A percentile compares a stretch with the other conserved stretches of the same genome.
These are phyloP conservation scores for Rhizophagus prolifer DNA, from an alignment of 192 early-diverging fungal genomes.

Conservation along the genomic window DNA sequence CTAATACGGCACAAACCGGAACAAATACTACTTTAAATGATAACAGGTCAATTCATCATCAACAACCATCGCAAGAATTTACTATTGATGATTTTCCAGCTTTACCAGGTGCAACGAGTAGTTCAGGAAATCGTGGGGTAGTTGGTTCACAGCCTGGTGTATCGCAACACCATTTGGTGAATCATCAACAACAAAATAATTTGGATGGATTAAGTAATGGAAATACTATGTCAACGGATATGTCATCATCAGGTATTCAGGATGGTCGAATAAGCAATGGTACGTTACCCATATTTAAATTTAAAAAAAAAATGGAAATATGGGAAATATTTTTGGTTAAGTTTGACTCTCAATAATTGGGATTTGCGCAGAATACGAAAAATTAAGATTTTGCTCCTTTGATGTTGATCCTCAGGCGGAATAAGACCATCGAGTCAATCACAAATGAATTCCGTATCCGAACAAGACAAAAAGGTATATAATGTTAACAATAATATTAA, in stretches of 20 bases:
- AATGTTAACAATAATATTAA: background rate
- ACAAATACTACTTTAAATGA: conserved; percentile 30
- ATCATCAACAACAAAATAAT: conserved; percentile 33
- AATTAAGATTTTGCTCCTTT: conserved; percentile 14
- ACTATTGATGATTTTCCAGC: conserved; percentile 50
- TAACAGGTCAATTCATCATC: conserved; percentile 21
- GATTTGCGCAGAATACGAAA: background rate
- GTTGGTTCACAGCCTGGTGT: conserved; percentile 37
- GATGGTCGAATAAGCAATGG: conserved; percentile 22
- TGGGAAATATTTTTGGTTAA: background rate
- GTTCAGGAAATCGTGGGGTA: conserved; percentile 37
- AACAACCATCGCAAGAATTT: conserved; percentile 38
- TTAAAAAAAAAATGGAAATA: background rate
- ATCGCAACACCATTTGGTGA: conserved; percentile 37
- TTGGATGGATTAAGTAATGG: conserved; percentile 14
- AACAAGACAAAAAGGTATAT: conserved; percentile 32
- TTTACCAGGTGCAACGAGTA: conserved; percentile 43
- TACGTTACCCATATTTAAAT: conserved; percentile 4
- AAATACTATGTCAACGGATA: conserved; percentile 8
- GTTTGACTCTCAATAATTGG: conserved; percentile 6
- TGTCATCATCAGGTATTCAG: conserved; percentile 1
- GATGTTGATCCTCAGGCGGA: conserved; percentile 22
- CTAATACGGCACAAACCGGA: conserved; percentile 41
- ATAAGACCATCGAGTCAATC: conserved; percentile 22
- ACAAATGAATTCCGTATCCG: conserved; percentile 28